phyloP scores from a whole-genome alignment of 345 rosid species.

The Leavenworthia alabamica region DNA sequence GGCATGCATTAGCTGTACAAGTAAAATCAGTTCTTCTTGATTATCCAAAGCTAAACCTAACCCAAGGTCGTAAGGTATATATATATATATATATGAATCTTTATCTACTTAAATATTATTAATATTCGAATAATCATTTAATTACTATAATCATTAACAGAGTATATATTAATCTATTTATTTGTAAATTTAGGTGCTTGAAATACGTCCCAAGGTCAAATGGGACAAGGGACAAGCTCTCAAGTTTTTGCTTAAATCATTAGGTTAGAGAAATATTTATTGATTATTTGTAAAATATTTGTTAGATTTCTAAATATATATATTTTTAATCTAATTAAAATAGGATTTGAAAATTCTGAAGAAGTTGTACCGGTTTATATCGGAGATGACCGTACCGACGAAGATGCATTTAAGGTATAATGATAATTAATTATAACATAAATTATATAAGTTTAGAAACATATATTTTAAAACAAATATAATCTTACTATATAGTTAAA shows the following conservation, averaged over 20 bases:
- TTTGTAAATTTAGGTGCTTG: conserved; percentile 51
- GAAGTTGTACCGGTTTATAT: conserved; percentile 78
- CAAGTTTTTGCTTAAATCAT: conserved; percentile 66
- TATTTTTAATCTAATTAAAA: not conserved
- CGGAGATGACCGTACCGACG: conserved; percentile 92
- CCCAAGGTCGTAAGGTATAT: conserved; percentile 89
- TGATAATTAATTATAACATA: not conserved
- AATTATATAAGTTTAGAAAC: too few species aligned
- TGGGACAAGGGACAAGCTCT: conserved; percentile 99
- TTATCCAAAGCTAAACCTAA: conserved; percentile 67
- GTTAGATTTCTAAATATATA: not conserved
- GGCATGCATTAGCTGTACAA: conserved; percentile 57
- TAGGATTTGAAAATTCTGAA: conserved; percentile 56
- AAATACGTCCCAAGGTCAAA: conserved; percentile 85
- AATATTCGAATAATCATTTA: too few species aligned
- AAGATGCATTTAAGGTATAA: conserved; percentile 86
- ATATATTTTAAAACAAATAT: too few species aligned
- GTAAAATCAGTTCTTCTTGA: conserved; percentile 51
- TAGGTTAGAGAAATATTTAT: conserved; percentile 41
- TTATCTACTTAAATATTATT: too few species aligned
- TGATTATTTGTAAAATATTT: not conserved
- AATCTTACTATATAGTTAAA: too few species aligned
- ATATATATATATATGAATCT: too few species aligned
- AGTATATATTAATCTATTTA: not conserved
- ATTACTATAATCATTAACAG: not conserved